Evolutionary conservation across 148 eudicot species (phyloP), one percentile per base, ranked within the genome.

Genomic region (Camellia japonica): DNA sequence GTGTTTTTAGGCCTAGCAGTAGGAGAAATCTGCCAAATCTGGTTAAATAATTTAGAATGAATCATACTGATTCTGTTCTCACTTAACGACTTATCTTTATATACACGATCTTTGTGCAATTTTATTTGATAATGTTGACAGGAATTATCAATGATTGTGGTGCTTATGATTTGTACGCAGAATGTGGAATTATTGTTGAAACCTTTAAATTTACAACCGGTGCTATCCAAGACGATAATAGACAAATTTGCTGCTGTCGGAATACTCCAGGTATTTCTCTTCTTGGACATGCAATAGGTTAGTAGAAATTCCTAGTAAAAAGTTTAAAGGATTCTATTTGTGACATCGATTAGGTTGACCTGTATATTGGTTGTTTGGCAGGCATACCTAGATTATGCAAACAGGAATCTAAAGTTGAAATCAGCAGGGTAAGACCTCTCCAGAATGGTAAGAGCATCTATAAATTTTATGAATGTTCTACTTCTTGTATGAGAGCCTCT

Each of bases 171-270:
- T 54, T 82, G 61, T 67, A 51, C 7, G 38, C 93, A 95, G 99
- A 91, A 83, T 76, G 91, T 88, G 49, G 95, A 93, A 10, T 84
- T 89, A 54, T 82, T 93, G 58, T 79, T 95, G 85, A 81, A 84
- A 81, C 92, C 90, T 62, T 72, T 93, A 74, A 71, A 85, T 58
- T 77, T 93, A 85, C 98, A 93, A 80, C 99, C 97, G 2, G 88
- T 88, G 66, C 87, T 86, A 79, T 46, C 70, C 5, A 95, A 95
- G 88, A 90, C 94, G 38, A 86, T 86, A 13, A 64, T 90, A 4
- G 99, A 95, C 90, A 95, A 95, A 85, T 93, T 95, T 88, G 98
- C 99, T 51, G 99, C 98, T 43, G 99, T 95, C 58, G 93, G 92
- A 61, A 95, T 95, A 79, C 89, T 95, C 82, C 99, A 95, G 93